Base-by-base conservation (phyloP, 2,329 filamentous ascomycete species). In the Zarea fungicola region DNA sequence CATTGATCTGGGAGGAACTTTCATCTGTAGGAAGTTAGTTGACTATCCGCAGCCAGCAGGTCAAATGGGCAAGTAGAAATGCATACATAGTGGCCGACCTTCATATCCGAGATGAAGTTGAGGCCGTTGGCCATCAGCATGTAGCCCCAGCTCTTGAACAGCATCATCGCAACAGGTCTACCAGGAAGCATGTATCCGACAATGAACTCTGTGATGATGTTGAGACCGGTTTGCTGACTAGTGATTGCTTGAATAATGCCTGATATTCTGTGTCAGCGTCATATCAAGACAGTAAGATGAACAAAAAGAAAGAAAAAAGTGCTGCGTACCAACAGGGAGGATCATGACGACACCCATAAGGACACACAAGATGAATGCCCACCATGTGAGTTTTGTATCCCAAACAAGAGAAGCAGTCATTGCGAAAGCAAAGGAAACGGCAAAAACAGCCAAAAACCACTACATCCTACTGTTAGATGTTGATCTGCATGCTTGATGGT, bases 371-470 rank as follows among this genome's bases (percentile, higher is more conserved):
- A 72, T 61, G 52, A 65, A 69, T 2, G 64, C 67, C 69, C 69
- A 72, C 66, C 67, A 73, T 4, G 71, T 62, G 19, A 75, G 58
- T 47, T 72, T 66, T 1, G 72, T 74, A 6, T 56, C 48, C 60
- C 65, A 69, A 21, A 59, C 59, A 42, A 64, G 62, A 21, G 59
- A 59, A 1, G 64, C 64, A 21, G 66, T 58, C 60, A 69, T 65
- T 14, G 64, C 63, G 6, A 82, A 66, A 3, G 62, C 75, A 16
- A 80, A 65, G 64, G 78, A 77, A 42, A 71, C 22, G 5, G 69
- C 51, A 22, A 75, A 71, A n/a, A 77, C 63, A 4, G 52, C 53
- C 1, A 60, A 55, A 52, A 80, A 83, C 79, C 79, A 83, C 40
- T 36, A 36, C 9, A n/a, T 19, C 13, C 3, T 11, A 36, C 18